Evolutionary conservation across 768 basidiomycete species (phyloP).

Genomic region (Pisolithus albus): DNA sequence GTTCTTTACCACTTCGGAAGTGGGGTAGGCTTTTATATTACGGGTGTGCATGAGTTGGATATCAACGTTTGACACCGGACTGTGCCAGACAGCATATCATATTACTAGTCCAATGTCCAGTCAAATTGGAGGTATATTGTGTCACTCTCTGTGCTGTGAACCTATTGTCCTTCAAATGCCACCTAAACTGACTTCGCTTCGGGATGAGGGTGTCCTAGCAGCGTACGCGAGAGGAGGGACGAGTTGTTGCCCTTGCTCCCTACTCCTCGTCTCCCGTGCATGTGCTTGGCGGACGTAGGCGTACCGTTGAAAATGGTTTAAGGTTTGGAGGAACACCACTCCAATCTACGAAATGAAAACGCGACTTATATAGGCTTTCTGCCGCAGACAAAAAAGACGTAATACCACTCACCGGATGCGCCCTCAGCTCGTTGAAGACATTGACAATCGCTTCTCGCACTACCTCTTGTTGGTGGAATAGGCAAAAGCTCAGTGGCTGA

Average conservation of each 20-base stretch:
- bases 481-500: slow-evolving; percentile 76
- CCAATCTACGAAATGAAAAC: slow-evolving; percentile 51
- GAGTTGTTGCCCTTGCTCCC: slow-evolving; percentile 30
- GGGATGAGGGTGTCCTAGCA: slow-evolving; percentile 39
- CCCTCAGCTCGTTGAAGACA: slow-evolving; percentile 72
- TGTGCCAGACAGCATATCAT: not conserved
- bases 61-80: no score
- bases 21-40: no score
- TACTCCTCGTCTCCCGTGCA: slow-evolving; percentile 44
- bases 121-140: not conserved
- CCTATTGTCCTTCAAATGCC: slow-evolving; percentile 19
- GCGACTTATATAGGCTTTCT: slow-evolving; percentile 2
- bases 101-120: not conserved
- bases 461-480: slow-evolving; percentile 80
- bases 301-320: slow-evolving; percentile 87
- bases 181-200: slow-evolving; percentile 39
- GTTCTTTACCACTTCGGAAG: no score
- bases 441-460: slow-evolving; percentile 79
- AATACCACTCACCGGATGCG: slow-evolving; percentile 55
- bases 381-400: not conserved
- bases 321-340: slow-evolving; percentile 61
- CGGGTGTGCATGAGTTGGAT: no score
- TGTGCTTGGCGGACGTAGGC: slow-evolving; percentile 82
- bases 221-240: slow-evolving; percentile 25
- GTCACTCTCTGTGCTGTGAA: not conserved